Evolutionary conservation across 768 basidiomycete species (phyloP).

Genomic region (Fibroporia radiculosa): DNA sequence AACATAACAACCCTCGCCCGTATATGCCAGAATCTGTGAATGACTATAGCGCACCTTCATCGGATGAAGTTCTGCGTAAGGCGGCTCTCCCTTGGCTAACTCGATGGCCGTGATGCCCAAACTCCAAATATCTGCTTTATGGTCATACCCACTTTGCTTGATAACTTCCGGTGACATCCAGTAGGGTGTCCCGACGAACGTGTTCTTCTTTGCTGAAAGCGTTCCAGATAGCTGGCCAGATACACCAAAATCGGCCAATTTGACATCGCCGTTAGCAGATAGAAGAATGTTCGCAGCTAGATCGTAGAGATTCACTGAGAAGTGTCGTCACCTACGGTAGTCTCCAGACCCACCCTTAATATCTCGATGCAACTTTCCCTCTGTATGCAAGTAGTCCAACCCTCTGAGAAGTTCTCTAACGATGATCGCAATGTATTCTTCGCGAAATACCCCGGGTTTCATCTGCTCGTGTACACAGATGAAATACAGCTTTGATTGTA

Average conservation of each 20-base stretch:
- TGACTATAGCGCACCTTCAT: constrained; percentile 93
- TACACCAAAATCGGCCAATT: constrained; percentile 97
- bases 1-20: not conserved
- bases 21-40: too few species aligned
- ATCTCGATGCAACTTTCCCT: constrained; percentile 97
- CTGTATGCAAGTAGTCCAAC: constrained; percentile 90
- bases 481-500: not conserved
- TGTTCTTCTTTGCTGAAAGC: constrained; percentile 92
- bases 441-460: constrained; percentile 96
- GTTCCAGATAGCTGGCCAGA: constrained; percentile 95
- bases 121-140: constrained; percentile 99
- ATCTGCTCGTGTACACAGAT: constrained; percentile 44
- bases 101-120: constrained; percentile 97
- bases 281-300: constrained; percentile 93
- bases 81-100: constrained; percentile 94
- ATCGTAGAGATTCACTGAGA: not conserved
- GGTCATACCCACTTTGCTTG: constrained; percentile 98
- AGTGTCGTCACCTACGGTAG: not conserved
- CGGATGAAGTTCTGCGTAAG: constrained; percentile 96
- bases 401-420: constrained; percentile 87
- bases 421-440: constrained; percentile 98
- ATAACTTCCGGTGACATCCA: constrained; percentile 99
- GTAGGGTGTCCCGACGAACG: constrained; percentile 95
- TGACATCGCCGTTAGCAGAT: constrained; percentile 90
- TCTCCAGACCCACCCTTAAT: constrained; percentile 71